A percentile compares a stretch with the other conserved stretches of the same genome.
Evolutionary conservation across 1,139 yeast genomes (phyloP).

Genomic region (Yamadazyma sp.): DNA sequence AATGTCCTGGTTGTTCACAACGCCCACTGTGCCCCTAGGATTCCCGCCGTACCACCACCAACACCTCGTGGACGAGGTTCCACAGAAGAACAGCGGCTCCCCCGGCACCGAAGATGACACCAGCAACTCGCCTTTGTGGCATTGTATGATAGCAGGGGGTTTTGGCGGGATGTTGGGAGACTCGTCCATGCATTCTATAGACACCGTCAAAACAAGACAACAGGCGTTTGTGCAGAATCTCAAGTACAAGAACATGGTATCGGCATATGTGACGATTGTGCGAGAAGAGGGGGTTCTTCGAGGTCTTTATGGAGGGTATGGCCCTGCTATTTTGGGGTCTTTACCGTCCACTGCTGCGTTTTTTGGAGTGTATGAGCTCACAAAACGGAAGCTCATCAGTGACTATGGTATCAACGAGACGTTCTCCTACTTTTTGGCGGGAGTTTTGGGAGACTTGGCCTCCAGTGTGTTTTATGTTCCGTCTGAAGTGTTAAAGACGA

Average conservation of each 20-base stretch:
- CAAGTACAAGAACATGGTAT: constrained; percentile 65
- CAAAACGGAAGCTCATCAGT: constrained; percentile 69
- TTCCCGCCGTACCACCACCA: constrained; percentile 30
- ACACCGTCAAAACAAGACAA: constrained; percentile 94
- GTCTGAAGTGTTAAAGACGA: constrained; percentile 89
- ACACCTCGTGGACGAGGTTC: constrained; percentile 1
- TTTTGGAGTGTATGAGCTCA: constrained; percentile 83
- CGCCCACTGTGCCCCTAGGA: constrained; percentile 47
- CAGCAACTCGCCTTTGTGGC: constrained; percentile 45
- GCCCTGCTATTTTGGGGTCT: constrained; percentile 88
- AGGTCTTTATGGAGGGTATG: constrained; percentile 90
- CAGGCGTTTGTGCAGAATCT: constrained; percentile 78
- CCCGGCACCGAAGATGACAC: constrained; percentile 3
- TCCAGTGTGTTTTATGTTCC: constrained; percentile 96
- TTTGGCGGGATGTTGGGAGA: constrained; percentile 95
- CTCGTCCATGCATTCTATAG: constrained; percentile 89
- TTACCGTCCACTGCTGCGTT: constrained; percentile 92
- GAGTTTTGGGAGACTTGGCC: constrained; percentile 87
- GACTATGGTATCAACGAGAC: constrained; percentile 75
- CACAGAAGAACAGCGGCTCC: constrained; percentile 1
- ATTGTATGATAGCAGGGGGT: constrained; percentile 86
- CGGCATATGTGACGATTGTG: constrained; percentile 72
- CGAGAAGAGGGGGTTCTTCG: constrained; percentile 80
- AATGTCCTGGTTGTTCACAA: constrained; percentile 32
- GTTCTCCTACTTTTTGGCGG: constrained; percentile 75